Conservation (phyloP, 2,329 filamentous ascomycete species). For the Ceratocystiopsis sp. region DNA sequence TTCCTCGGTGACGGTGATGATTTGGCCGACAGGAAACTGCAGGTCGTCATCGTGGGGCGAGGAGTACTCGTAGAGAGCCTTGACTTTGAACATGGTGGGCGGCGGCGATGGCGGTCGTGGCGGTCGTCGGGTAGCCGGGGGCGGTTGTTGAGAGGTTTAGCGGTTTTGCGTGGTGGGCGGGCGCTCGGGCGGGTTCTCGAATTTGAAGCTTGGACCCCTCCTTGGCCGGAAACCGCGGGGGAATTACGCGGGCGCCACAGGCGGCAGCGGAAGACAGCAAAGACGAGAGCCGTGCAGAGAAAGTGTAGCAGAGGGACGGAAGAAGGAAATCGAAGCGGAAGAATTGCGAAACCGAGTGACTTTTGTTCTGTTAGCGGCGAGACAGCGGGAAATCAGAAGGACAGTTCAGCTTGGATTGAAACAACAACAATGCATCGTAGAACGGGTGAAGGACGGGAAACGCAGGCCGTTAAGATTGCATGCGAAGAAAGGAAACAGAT, state of each 20-base stretch:
- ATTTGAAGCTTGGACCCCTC: slow-evolving; percentile 9
- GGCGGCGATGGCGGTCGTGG: slow-evolving; percentile 1
- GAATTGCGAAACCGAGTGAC: too few relatives aligned
- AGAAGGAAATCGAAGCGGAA: neutral
- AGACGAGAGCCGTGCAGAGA: neutral
- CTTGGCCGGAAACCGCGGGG: slow-evolving; percentile 10
- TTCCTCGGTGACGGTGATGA: slow-evolving; percentile 84
- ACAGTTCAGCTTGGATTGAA: too few relatives aligned
- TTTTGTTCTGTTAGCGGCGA: too few relatives aligned
- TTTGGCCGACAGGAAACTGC: slow-evolving; percentile 65
- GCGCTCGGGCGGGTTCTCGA: neutral
- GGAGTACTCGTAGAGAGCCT: slow-evolving; percentile 85
- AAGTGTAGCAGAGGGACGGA: neutral
- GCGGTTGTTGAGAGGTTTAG: neutral
- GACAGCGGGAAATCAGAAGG: too few relatives aligned
- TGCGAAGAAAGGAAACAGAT: too few relatives aligned
- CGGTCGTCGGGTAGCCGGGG: neutral
- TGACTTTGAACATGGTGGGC: slow-evolving; percentile 74
- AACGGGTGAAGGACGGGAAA: too few relatives aligned
- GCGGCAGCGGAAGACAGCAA: neutral
- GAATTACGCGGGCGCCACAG: neutral
- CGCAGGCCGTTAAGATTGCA: too few relatives aligned
- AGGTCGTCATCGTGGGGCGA: slow-evolving; percentile 93
- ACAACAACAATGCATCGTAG: too few relatives aligned
- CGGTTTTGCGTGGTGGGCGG: neutral